Conservation (phyloP, 139 green algal genomes). For the Pedinophyceae sp. region DNA sequence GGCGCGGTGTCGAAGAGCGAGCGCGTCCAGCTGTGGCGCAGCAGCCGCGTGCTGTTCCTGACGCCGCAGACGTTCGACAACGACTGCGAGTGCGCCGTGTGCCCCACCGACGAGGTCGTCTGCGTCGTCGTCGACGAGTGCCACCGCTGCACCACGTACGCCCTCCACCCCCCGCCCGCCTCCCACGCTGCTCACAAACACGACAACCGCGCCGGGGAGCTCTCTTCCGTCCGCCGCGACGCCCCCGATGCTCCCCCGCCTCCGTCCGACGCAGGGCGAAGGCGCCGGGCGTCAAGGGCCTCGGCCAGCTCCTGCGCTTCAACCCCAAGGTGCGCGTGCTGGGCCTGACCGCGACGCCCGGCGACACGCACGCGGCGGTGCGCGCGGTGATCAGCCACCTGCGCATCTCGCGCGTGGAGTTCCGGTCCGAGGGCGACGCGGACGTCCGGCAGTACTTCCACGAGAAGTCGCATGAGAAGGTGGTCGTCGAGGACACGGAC, state of each 20-base stretch:
- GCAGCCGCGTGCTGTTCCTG: slow-evolving; percentile 69
- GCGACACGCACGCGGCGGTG: slow-evolving; percentile 22
- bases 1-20: slow-evolving; percentile 13
- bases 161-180: slow-evolving; percentile 53
- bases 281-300: neutral
- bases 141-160: too few relatives aligned
- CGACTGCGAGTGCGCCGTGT: slow-evolving; percentile 55
- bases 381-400: slow-evolving; percentile 71
- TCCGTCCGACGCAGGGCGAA: neutral
- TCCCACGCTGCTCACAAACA: slow-evolving; percentile 34
- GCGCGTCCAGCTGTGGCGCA: slow-evolving; percentile 32
- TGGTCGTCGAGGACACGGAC: slow-evolving; percentile 12
- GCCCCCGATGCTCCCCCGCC: neutral
- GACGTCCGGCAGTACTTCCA: slow-evolving; percentile 54
- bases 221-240: neutral
- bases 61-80: slow-evolving; percentile 81
- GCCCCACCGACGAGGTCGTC: slow-evolving; percentile 41
- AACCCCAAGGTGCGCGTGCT: slow-evolving; percentile 54
- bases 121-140: slow-evolving; percentile 90
- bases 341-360: slow-evolving; percentile 78
- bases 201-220: neutral
- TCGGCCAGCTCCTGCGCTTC: slow-evolving; percentile 22
- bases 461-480: slow-evolving; percentile 13
- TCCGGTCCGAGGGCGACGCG: slow-evolving; percentile 49
- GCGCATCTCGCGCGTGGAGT: slow-evolving; percentile 50